Conservation (phyloP, 164 flowering plant species). For the Nymphaea colorata region DNA sequence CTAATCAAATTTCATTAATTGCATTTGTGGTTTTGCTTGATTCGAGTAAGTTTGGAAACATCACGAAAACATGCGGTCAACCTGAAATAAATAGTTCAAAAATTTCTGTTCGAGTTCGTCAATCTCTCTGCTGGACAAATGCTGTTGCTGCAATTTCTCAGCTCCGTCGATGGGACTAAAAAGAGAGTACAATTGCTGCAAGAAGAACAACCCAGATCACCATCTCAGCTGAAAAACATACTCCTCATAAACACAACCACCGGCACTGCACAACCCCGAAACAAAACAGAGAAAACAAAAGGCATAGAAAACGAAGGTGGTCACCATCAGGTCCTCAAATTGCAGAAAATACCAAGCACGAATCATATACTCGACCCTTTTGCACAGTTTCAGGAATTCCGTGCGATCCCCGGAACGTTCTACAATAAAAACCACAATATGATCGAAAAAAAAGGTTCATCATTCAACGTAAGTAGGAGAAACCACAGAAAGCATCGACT, state of each 20-base stretch:
- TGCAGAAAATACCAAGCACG: constrained; percentile 95
- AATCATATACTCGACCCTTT: constrained; percentile 83
- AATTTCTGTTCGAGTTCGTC: constrained; percentile 88
- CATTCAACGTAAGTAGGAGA: background rate
- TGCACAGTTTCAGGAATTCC: constrained; percentile 83
- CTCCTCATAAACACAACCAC: background rate
- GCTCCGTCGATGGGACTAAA: constrained; percentile 76
- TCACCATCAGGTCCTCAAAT: constrained; percentile 90
- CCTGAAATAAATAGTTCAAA: constrained; percentile 67
- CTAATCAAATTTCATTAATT: too few relatives aligned
- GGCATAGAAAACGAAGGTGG: background rate
- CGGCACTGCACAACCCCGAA: background rate
- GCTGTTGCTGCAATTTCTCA: constrained; percentile 71
- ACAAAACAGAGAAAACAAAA: background rate
- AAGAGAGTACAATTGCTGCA: constrained; percentile 85
- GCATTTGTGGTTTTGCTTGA: too few relatives aligned
- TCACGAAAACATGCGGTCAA: constrained; percentile 2
- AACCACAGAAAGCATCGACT: too few relatives aligned
- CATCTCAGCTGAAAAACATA: background rate
- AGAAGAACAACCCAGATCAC: constrained; percentile 1
- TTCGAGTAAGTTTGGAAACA: too few relatives aligned
- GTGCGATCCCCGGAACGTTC: constrained; percentile 59
- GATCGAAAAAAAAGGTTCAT: background rate
- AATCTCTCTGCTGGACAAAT: constrained; percentile 46
- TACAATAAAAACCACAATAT: constrained; percentile 12